Conservation (phyloP, 805 yeast genomes). For the Candida saitoana region DNA sequence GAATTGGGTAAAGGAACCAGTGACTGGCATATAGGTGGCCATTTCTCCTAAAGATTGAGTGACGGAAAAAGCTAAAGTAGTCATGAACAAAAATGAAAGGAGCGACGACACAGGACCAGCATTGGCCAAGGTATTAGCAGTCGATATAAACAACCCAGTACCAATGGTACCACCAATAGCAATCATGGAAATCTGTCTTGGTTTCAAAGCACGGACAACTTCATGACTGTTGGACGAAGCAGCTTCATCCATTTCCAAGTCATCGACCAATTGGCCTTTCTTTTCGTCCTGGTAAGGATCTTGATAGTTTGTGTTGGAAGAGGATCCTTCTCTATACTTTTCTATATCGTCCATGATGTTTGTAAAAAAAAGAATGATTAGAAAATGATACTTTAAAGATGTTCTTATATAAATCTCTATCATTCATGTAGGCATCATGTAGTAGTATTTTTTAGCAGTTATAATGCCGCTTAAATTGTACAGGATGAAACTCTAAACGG, state of each 20-base stretch:
- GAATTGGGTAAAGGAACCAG: slow-evolving; percentile 67
- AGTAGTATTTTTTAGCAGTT: background rate
- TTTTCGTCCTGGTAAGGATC: background rate
- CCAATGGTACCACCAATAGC: slow-evolving; percentile 84
- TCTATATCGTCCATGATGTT: background rate
- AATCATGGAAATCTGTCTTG: slow-evolving; percentile 74
- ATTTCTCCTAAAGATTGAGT: slow-evolving; percentile 75
- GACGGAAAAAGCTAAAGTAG: slow-evolving; percentile 59
- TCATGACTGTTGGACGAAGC: background rate
- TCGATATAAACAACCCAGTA: slow-evolving; percentile 76
- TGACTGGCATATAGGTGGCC: slow-evolving; percentile 72
- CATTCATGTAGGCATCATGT: background rate
- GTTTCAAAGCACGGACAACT: slow-evolving; percentile 34
- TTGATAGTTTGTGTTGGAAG: background rate
- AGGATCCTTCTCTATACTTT: background rate
- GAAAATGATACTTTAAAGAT: too few relatives aligned
- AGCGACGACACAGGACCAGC: slow-evolving; percentile 74
- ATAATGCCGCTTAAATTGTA: background rate
- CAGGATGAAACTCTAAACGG: background rate
- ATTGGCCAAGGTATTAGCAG: slow-evolving; percentile 54
- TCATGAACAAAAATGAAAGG: slow-evolving; percentile 63
- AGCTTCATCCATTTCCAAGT: background rate
- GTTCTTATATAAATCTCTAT: too few relatives aligned
- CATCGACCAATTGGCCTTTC: background rate
- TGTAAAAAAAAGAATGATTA: too few relatives aligned